Conservation (phyloP, 1,284 basidiomycete species). For the Phylloboletellus chloephorus region DNA sequence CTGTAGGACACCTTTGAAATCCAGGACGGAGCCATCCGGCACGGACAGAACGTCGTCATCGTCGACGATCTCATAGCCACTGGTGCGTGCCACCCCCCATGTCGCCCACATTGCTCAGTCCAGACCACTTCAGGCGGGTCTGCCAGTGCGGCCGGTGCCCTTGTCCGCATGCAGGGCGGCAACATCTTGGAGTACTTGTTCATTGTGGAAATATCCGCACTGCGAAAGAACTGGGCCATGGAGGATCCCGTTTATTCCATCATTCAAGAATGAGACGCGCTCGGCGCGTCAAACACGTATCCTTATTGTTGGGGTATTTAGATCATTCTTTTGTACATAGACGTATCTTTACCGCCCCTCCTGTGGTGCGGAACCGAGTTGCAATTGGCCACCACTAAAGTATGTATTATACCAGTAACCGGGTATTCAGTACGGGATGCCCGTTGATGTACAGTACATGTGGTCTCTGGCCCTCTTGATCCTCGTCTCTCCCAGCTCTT, state of each 20-base stretch:
- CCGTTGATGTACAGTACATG: constrained; percentile 72
- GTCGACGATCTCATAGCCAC: constrained; percentile 98
- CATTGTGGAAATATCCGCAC: constrained; percentile 75
- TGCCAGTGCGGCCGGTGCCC: constrained; percentile 89
- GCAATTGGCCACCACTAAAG: no score
- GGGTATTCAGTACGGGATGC: constrained; percentile 70
- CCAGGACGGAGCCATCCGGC: constrained; percentile 81
- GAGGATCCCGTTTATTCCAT: constrained; percentile 88
- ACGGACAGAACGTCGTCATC: constrained; percentile 82
- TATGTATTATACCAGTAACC: constrained; percentile 56
- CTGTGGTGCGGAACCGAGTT: no score
- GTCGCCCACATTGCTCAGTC: constrained; percentile 2
- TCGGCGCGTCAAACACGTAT: constrained; percentile 10
- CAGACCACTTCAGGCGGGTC: constrained; percentile 67
- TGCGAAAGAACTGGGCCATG: constrained; percentile 41
- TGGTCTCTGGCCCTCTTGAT: constrained; percentile 21
- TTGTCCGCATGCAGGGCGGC: constrained; percentile 79
- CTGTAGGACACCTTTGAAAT: constrained; percentile 88
- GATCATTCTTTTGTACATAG: constrained; percentile 4
- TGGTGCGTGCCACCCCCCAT: constrained; percentile 42
- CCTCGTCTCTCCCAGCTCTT: constrained; percentile 16
- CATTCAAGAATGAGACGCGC: constrained; percentile 59
- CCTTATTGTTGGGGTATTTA: constrained; percentile 17
- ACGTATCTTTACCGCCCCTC: neutral
- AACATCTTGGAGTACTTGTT: constrained; percentile 92